Percentiles rank a stretch among this genome's conserved stretches.
These are phyloP conservation scores for Sphenostylis stenocarpa DNA, from an alignment of 306 rosid species.

Conservation along the genomic window DNA sequence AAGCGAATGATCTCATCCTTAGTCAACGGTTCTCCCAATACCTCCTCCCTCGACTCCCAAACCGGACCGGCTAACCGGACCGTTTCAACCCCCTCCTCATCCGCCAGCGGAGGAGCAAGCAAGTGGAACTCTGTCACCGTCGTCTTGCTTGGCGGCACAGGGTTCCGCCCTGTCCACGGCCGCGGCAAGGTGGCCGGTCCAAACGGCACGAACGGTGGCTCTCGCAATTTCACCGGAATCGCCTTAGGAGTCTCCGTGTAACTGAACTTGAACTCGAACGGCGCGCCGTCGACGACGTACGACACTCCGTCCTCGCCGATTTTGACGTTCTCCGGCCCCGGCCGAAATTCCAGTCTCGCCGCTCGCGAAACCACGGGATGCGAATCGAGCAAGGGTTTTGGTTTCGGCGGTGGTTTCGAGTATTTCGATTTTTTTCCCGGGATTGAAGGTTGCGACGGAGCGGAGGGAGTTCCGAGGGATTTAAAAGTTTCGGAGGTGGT, in stretches of 20 bases:
- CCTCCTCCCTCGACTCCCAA: conserved; percentile 55
- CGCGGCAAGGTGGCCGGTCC: conserved; percentile 63
- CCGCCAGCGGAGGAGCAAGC: conserved; percentile 48
- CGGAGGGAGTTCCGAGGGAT: conserved; percentile 63
- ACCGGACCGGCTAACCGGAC: conserved; percentile 64
- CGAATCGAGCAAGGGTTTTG: conserved; percentile 20
- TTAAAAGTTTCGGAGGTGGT: conserved; percentile 44
- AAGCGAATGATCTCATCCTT: conserved; percentile 51
- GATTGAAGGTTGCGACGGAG: conserved; percentile 53
- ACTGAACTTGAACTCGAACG: conserved; percentile 83
- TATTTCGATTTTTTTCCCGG: conserved; percentile 71
- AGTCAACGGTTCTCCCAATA: conserved; percentile 70
- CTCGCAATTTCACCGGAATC: conserved; percentile 66
- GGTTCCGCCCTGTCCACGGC: conserved; percentile 76
- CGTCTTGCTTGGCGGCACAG: conserved; percentile 66
- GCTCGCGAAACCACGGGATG: conserved; percentile 6
- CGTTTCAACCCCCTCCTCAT: conserved; percentile 59
- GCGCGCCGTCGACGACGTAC: conserved; percentile 47
- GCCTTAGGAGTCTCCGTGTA: conserved; percentile 75
- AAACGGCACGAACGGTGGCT: conserved; percentile 56
- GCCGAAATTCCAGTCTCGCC: not conserved
- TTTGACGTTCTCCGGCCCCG: conserved; percentile 45
- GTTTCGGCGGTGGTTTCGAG: conserved; percentile 60
- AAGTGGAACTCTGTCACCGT: conserved; percentile 60
- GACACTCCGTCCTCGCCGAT: conserved; percentile 55